Evolutionary conservation across 108 stramenopile species (phyloP).

Genomic region (Asterionellopsis glacialis): DNA sequence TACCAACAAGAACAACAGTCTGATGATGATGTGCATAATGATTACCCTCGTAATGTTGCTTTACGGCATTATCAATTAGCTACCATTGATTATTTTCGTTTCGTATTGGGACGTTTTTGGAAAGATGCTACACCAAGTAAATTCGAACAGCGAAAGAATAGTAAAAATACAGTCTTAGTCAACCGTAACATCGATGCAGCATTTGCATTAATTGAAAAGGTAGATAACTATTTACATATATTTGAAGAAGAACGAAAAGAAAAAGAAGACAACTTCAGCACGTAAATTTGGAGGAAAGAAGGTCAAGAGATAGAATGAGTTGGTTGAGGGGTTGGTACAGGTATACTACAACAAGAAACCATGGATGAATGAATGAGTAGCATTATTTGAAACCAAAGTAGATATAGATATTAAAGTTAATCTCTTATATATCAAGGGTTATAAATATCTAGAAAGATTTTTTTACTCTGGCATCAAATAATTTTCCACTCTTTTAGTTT

Average conservation of each 20-base stretch:
- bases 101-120: constrained; percentile 42
- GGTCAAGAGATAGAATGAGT: too few relatives aligned
- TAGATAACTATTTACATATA: constrained; percentile 41
- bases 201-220: constrained; percentile 51
- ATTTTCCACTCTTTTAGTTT: too few relatives aligned
- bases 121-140: constrained; percentile 19
- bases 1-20: background rate
- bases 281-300: too few relatives aligned
- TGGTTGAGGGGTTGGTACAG: too few relatives aligned
- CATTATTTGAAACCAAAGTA: too few relatives aligned
- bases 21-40: constrained; percentile 2
- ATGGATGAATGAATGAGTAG: too few relatives aligned
- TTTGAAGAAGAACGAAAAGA: constrained; percentile 41
- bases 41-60: constrained; percentile 22
- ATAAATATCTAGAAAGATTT: too few relatives aligned
- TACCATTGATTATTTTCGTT: constrained; percentile 36
- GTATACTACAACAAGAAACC: too few relatives aligned
- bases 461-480: too few relatives aligned
- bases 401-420: too few relatives aligned
- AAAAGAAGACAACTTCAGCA: too few relatives aligned
- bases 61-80: constrained; percentile 34
- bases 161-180: constrained; percentile 59
- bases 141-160: constrained; percentile 51
- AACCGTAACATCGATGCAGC: constrained; percentile 66
- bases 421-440: too few relatives aligned